Evolutionary conservation across 2,329 filamentous ascomycete species (phyloP).

Genomic region (Fonsecaea monophora): DNA sequence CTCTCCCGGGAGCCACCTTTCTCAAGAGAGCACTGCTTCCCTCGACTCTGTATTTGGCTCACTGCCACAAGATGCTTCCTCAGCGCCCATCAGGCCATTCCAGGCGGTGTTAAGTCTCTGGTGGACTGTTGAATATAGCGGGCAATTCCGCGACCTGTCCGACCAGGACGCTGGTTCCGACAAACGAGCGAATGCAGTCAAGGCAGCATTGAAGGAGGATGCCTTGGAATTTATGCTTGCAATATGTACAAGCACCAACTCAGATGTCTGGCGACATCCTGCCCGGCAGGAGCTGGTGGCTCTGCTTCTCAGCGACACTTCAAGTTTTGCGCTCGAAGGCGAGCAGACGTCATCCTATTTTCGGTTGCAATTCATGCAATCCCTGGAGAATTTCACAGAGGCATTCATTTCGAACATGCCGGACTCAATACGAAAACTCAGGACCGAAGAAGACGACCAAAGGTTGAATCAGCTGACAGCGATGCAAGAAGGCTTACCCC

Average conservation of each 20-base stretch:
- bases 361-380: slow-evolving; percentile 74
- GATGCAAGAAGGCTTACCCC: slow-evolving; percentile 52
- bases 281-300: slow-evolving; percentile 81
- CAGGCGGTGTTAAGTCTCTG: slow-evolving; percentile 79
- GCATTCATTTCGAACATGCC: slow-evolving; percentile 95
- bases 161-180: slow-evolving; percentile 60
- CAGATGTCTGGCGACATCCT: slow-evolving; percentile 85
- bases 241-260: slow-evolving; percentile 79
- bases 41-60: slow-evolving; percentile 59
- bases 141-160: slow-evolving; percentile 78
- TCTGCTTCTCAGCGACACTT: slow-evolving; percentile 81
- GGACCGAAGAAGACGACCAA: slow-evolving; percentile 88
- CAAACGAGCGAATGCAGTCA: slow-evolving; percentile 74
- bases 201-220: slow-evolving; percentile 81
- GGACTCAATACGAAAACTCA: slow-evolving; percentile 83
- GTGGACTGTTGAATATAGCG: slow-evolving; percentile 94
- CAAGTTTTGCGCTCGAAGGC: slow-evolving; percentile 68
- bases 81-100: slow-evolving; percentile 67
- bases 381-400: slow-evolving; percentile 86
- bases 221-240: slow-evolving; percentile 91
- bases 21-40: slow-evolving; percentile 48
- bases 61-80: slow-evolving; percentile 50
- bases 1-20: slow-evolving; percentile 52
- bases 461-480: slow-evolving; percentile 55
- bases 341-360: slow-evolving; percentile 75